Evolutionary conservation across 2,329 filamentous ascomycete genomes (phyloP).

Genomic region (Phialophora expanda): DNA sequence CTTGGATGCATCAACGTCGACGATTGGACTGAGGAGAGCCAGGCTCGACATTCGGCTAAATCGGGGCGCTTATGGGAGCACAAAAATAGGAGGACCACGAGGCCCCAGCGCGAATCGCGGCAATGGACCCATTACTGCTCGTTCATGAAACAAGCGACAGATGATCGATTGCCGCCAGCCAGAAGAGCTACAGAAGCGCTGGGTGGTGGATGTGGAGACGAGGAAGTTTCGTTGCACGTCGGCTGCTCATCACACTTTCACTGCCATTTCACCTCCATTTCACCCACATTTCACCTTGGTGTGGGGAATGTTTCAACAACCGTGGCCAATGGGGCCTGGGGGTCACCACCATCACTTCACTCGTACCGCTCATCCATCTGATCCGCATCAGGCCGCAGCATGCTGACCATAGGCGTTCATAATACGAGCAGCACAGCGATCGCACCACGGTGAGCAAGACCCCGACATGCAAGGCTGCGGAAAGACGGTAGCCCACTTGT

Average conservation of each 20-base stretch:
- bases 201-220: background rate
- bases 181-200: slow-evolving; percentile 25
- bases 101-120: slow-evolving; percentile 19
- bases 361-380: background rate
- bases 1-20: slow-evolving; percentile 32
- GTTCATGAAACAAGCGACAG: slow-evolving; percentile 32
- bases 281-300: background rate
- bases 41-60: slow-evolving; percentile 31
- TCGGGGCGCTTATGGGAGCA: slow-evolving; percentile 34
- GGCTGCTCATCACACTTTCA: background rate
- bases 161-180: slow-evolving; percentile 25
- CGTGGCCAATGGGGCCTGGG: background rate
- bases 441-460: too few species aligned
- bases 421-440: background rate
- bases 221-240: background rate
- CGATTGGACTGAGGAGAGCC: slow-evolving; percentile 31
- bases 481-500: background rate
- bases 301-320: background rate
- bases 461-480: background rate
- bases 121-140: background rate
- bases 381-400: background rate
- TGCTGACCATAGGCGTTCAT: background rate
- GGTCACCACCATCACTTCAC: background rate
- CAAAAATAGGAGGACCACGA: slow-evolving; percentile 21
- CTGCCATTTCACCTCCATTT: background rate